phyloP scores from a whole-genome alignment of 2,329 filamentous ascomycete species.

The Botrytis elliptica region DNA sequence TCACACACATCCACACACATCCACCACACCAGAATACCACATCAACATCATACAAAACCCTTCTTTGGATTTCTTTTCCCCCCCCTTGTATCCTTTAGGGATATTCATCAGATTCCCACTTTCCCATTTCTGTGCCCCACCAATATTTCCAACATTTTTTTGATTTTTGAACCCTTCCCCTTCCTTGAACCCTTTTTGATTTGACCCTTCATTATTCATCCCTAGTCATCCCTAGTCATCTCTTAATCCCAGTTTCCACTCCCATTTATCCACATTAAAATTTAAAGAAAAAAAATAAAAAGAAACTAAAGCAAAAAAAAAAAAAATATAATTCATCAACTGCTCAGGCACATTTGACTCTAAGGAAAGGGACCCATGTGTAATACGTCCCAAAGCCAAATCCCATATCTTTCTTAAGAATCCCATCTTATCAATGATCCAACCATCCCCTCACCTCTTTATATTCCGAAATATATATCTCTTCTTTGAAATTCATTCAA shows the following conservation, averaged over 20 bases:
- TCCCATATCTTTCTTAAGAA: constrained; percentile 20
- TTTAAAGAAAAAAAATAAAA: not conserved
- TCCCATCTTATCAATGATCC: constrained; percentile 17
- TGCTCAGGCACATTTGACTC: constrained; percentile 2
- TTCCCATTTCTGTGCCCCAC: not conserved
- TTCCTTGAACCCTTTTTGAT: not conserved
- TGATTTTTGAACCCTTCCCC: constrained; percentile 1
- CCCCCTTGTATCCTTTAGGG: not conserved
- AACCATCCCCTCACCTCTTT: constrained; percentile 4
- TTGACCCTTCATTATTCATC: constrained; percentile 2
- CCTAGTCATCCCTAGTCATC: not conserved
- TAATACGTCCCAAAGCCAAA: constrained; percentile 9
- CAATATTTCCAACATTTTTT: constrained; percentile 1
- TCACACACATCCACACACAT: too few relatives aligned
- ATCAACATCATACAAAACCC: not conserved
- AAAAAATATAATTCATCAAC: not conserved
- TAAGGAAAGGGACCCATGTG: constrained; percentile 4
- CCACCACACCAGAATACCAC: too few relatives aligned
- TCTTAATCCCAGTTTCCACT: not conserved
- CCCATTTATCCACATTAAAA: constrained; percentile 1
- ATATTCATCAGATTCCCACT: not conserved
- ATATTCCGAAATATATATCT: not conserved
- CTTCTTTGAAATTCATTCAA: not conserved
- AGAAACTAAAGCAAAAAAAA: not conserved
- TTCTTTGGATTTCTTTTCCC: not conserved